Conservation (phyloP, 495 filamentous ascomycete genomes). For the Darksidea phi region DNA sequence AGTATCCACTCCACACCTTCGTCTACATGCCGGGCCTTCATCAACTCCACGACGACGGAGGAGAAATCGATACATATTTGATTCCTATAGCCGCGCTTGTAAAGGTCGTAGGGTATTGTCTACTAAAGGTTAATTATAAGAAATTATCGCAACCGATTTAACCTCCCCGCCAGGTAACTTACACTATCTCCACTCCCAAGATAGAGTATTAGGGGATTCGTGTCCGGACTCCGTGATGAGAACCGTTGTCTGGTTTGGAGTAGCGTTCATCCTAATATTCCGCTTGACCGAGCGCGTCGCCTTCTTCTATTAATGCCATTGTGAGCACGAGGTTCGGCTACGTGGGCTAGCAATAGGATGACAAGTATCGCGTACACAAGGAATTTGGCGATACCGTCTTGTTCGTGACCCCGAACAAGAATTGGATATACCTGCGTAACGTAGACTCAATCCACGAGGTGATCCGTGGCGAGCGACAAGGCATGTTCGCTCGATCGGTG, state of each 20-base stretch:
- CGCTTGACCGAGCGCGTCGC: conserved; percentile 41
- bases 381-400: conserved; percentile 32
- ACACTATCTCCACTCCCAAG: conserved; percentile 62
- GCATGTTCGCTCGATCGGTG: conserved; percentile 23
- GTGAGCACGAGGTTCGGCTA: conserved; percentile 7
- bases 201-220: conserved; percentile 50
- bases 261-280: conserved; percentile 58
- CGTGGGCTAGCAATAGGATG: conserved; percentile 34
- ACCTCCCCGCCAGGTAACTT: no score
- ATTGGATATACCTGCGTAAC: conserved; percentile 33
- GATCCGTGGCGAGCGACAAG: conserved; percentile 9
- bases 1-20: conserved; percentile 50
- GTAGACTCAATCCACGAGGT: conserved; percentile 13
- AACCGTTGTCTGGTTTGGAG: conserved; percentile 38
- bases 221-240: conserved; percentile 21
- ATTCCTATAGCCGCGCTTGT: conserved; percentile 50
- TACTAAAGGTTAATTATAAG: conserved; percentile 29
- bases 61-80: conserved; percentile 63
- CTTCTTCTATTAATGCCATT: conserved; percentile 8
- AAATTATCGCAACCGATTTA: neutral
- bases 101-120: conserved; percentile 53
- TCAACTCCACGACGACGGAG: conserved; percentile 50
- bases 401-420: conserved; percentile 31
- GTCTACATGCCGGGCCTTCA: conserved; percentile 47
- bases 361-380: conserved; percentile 23